Percentiles rank a stretch among this genome's conserved stretches.
Conservation (phyloP, 805 yeast species). For the Sungouiella thailandica region DNA sequence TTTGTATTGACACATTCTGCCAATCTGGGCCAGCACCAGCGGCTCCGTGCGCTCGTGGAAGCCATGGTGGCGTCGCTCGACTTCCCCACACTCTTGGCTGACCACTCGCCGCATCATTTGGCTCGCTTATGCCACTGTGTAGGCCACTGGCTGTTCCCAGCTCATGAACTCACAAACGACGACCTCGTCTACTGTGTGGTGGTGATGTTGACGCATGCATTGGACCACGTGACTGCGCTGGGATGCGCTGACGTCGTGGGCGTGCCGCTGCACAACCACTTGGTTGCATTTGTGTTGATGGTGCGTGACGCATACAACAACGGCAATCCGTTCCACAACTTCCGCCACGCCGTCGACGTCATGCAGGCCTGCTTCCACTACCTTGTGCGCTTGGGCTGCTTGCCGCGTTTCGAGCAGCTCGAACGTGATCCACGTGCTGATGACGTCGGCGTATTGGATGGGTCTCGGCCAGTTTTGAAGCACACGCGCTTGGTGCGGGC, state of each 20-base stretch:
- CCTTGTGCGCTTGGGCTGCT: slow-evolving; percentile 38
- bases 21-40: slow-evolving; percentile 21
- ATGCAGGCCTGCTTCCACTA: slow-evolving; percentile 81
- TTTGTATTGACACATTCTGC: slow-evolving; percentile 19
- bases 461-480: too few species aligned
- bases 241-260: slow-evolving; percentile 6
- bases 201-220: slow-evolving; percentile 47
- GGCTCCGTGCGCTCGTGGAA: slow-evolving; percentile 20
- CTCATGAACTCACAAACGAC: slow-evolving; percentile 59
- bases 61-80: slow-evolving; percentile 25
- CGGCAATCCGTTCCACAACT: slow-evolving; percentile 91
- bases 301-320: slow-evolving; percentile 75
- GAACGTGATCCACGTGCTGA: slow-evolving; percentile 27
- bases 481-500: too few species aligned
- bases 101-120: slow-evolving; percentile 21
- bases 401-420: slow-evolving; percentile 35
- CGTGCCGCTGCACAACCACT: slow-evolving; percentile 36
- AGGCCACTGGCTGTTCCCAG: slow-evolving; percentile 66
- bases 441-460: slow-evolving; percentile 17
- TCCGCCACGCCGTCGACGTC: slow-evolving; percentile 93
- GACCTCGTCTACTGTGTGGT: slow-evolving; percentile 61
- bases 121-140: slow-evolving; percentile 35
- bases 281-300: slow-evolving; percentile 57
- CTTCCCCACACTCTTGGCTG: slow-evolving; percentile 24
- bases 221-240: slow-evolving; percentile 18